Conservation (phyloP, 2,329 filamentous ascomycete species). For the Aureobasidium sp. region DNA sequence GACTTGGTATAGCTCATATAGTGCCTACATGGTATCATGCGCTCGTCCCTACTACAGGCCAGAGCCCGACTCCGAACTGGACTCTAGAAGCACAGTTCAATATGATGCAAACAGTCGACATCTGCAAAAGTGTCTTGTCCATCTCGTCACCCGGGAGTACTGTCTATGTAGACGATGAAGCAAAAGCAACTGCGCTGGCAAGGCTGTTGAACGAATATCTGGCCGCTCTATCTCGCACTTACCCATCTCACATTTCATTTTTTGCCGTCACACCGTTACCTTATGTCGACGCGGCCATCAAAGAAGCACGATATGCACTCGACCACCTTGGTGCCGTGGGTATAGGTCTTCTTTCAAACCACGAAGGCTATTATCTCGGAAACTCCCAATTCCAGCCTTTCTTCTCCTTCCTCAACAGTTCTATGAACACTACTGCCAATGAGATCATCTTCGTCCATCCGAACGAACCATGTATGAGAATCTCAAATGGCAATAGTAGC, state of each 20-base stretch:
- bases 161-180: slow-evolving; percentile 34
- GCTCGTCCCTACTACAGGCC: background rate
- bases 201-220: slow-evolving; percentile 35
- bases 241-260: slow-evolving; percentile 39
- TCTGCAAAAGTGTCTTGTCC: slow-evolving; percentile 45
- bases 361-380: slow-evolving; percentile 45
- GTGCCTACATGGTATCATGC: background rate
- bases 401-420: slow-evolving; percentile 38
- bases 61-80: slow-evolving; percentile 28
- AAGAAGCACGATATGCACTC: slow-evolving; percentile 38
- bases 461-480: slow-evolving; percentile 35
- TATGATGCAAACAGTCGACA: slow-evolving; percentile 42
- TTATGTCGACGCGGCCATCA: slow-evolving; percentile 37
- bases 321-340: slow-evolving; percentile 39
- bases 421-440: slow-evolving; percentile 22
- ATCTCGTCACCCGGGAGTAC: slow-evolving; percentile 45
- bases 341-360: slow-evolving; percentile 44
- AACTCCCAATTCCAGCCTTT: slow-evolving; percentile 36
- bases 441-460: slow-evolving; percentile 48
- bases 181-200: slow-evolving; percentile 28
- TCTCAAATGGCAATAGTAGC: slow-evolving; percentile 1
- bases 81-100: slow-evolving; percentile 36
- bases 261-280: slow-evolving; percentile 47
- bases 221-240: slow-evolving; percentile 27
- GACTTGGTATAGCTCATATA: background rate